Conservation (phyloP, 257 asterid species). For the Nicotiana tomentosiformis region DNA sequence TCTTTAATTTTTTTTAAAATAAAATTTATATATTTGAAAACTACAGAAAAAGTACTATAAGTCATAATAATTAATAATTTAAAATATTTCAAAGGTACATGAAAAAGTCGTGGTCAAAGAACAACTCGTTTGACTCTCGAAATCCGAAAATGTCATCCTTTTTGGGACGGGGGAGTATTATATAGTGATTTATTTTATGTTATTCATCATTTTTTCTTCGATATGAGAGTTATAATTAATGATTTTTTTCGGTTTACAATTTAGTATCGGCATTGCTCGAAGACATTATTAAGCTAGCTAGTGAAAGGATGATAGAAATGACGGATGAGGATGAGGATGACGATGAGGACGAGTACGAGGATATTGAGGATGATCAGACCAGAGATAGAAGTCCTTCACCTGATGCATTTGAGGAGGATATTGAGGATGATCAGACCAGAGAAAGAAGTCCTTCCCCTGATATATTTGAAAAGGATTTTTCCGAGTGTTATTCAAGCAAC, state of each 20-base stretch:
- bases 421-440: constrained; percentile 47
- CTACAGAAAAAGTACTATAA: too few species aligned
- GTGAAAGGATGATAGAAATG: constrained; percentile 55
- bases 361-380: constrained; percentile 41
- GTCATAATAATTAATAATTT: too few species aligned
- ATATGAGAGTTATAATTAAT: not conserved
- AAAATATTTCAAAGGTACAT: too few species aligned
- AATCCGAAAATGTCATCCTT: too few species aligned
- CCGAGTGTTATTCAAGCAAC: constrained; percentile 31
- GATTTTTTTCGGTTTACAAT: not conserved
- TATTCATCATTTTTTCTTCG: not conserved
- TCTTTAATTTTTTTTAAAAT: too few species aligned
- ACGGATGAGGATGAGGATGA: constrained; percentile 36
- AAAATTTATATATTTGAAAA: too few species aligned
- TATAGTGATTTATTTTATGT: constrained; percentile 16
- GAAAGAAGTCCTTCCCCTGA: constrained; percentile 32
- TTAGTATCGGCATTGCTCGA: constrained; percentile 62
- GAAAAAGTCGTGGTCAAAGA: too few species aligned
- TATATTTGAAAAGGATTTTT: constrained; percentile 40
- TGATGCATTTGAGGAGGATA: constrained; percentile 39
- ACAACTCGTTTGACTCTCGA: too few species aligned
- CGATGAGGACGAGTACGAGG: not conserved
- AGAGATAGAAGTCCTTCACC: constrained; percentile 31
- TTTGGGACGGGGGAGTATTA: not conserved
- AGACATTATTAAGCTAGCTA: constrained; percentile 57